phyloP scores from a whole-genome alignment of 2,329 filamentous ascomycete genomes.

The Didymella glomerata region DNA sequence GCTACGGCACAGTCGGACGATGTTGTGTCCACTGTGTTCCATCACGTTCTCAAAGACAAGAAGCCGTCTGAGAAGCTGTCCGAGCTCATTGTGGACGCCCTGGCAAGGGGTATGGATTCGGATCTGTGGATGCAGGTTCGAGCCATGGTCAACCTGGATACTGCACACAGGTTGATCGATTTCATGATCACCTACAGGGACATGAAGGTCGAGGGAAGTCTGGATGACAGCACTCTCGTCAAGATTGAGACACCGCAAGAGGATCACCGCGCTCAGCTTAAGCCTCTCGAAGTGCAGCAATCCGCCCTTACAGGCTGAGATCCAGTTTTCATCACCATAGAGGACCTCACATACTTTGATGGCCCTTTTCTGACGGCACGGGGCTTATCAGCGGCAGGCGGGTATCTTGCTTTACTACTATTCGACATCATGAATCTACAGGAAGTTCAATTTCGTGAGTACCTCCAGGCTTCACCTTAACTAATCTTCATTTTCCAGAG shows the following conservation, averaged over 20 bases:
- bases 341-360: neutral
- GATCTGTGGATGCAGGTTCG: slow-evolving; percentile 22
- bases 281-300: neutral
- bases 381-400: neutral
- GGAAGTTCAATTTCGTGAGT: neutral
- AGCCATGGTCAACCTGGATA: neutral
- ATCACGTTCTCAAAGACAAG: slow-evolving; percentile 26
- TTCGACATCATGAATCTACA: neutral
- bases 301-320: neutral
- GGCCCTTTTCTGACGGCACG: neutral
- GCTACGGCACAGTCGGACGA: neutral
- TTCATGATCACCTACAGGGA: slow-evolving; percentile 19
- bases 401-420: neutral
- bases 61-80: slow-evolving; percentile 23
- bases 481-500: neutral
- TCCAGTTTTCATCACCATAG: neutral
- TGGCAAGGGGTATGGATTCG: slow-evolving; percentile 25
- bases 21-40: slow-evolving; percentile 27
- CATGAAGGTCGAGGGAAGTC: slow-evolving; percentile 9
- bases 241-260: slow-evolving; percentile 8
- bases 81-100: slow-evolving; percentile 23
- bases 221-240: neutral
- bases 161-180: slow-evolving; percentile 15
- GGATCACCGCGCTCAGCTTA: neutral
- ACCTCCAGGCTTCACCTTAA: neutral